A percentile compares a stretch with the other conserved stretches of the same genome.
Evolutionary conservation across 2,329 filamentous ascomycete genomes (phyloP).

Genomic region (Curvularia sp.): DNA sequence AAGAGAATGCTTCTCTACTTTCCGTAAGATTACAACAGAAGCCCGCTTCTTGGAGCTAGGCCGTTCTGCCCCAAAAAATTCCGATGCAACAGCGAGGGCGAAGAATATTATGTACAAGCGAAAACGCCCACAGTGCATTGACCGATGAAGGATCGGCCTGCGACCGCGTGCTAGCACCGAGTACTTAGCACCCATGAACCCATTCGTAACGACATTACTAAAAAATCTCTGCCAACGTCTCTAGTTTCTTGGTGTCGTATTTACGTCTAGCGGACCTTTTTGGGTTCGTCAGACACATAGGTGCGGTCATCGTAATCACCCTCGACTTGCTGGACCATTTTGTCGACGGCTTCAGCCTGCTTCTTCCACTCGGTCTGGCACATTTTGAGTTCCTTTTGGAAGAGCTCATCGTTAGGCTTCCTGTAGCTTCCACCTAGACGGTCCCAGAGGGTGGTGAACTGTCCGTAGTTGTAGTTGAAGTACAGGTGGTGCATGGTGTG

Average conservation of each 20-base stretch:
- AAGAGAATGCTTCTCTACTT: conserved; percentile 2
- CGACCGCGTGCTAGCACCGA: conserved; percentile 7
- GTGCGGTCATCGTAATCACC: conserved; percentile 58
- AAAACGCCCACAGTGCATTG: background rate
- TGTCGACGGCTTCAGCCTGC: conserved; percentile 78
- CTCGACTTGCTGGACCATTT: conserved; percentile 76
- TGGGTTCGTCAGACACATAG: conserved; percentile 49
- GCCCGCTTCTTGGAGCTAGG: background rate
- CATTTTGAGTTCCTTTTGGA: conserved; percentile 86
- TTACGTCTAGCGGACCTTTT: conserved; percentile 45
- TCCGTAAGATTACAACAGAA: conserved; percentile 13
- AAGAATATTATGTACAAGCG: conserved; percentile 18
- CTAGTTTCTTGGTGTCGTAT: background rate
- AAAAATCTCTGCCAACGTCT: background rate
- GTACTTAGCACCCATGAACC: background rate
- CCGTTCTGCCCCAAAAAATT: conserved; percentile 9
- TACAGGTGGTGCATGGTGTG: conserved; percentile 89
- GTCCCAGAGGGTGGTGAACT: conserved; percentile 93
- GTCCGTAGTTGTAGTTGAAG: conserved; percentile 79
- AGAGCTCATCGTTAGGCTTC: conserved; percentile 84
- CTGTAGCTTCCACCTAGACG: conserved; percentile 86
- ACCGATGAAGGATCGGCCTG: conserved; percentile 11
- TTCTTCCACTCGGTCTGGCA: conserved; percentile 78
- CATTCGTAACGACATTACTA: conserved; percentile 17
- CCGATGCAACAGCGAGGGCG: conserved; percentile 13